A percentile compares a stretch with the other conserved stretches of the same genome.
Conservation (phyloP, 2,329 filamentous ascomycete species). For the Alternaria ethzedia region DNA sequence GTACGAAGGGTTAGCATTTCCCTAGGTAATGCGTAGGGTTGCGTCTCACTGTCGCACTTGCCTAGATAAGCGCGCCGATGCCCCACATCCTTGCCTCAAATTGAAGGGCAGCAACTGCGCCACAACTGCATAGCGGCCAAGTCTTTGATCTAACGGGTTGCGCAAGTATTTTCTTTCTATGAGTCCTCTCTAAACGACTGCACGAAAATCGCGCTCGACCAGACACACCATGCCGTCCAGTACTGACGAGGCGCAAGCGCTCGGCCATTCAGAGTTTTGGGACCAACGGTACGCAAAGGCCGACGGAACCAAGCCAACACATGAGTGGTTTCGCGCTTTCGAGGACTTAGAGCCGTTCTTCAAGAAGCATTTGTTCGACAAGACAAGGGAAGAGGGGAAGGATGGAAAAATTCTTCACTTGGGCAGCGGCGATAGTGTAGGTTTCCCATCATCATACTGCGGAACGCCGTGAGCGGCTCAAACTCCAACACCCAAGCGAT, state of each 20-base stretch:
- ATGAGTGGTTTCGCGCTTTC: slow-evolving; percentile 64
- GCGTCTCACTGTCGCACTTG: too few species aligned
- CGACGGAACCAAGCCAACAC: slow-evolving; percentile 46
- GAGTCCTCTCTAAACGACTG: not conserved
- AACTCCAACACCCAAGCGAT: not conserved
- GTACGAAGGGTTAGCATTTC: not conserved
- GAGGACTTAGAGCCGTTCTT: slow-evolving; percentile 58
- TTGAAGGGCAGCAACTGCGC: not conserved
- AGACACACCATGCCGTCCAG: slow-evolving; percentile 8
- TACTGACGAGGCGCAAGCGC: slow-evolving; percentile 10
- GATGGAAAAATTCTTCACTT: slow-evolving; percentile 60
- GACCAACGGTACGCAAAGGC: slow-evolving; percentile 56
- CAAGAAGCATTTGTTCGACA: slow-evolving; percentile 50
- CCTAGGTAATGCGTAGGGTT: too few species aligned
- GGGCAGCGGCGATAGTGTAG: slow-evolving; percentile 64
- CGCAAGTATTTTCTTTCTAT: too few species aligned
- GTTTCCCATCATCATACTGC: not conserved
- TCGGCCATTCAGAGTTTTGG: slow-evolving; percentile 52
- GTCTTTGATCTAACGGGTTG: not conserved
- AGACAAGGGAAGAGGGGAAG: slow-evolving; percentile 31
- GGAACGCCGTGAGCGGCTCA: not conserved
- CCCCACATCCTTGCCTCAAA: not conserved
- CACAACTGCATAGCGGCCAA: not conserved
- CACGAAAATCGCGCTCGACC: not conserved
- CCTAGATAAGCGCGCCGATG: not conserved